Percentiles rank a stretch among this genome's conserved stretches.
Conservation (phyloP, 2,329 filamentous ascomycete genomes). For the Beauveria pseudobassiana region DNA sequence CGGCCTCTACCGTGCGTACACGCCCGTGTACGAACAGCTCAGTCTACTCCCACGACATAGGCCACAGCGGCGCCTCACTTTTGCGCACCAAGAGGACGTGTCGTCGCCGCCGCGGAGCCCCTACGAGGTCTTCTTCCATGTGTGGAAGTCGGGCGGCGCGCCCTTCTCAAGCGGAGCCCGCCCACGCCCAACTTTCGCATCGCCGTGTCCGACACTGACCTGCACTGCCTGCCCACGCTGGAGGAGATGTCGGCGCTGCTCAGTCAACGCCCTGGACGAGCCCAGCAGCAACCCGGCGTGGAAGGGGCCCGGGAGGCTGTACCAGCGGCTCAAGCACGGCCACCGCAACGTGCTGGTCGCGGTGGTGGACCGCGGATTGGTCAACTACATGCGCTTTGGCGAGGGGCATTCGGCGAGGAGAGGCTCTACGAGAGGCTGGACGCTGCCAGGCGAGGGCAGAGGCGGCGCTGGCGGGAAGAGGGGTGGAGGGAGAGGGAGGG, state of each 20-base stretch:
- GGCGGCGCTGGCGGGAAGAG: slow-evolving; percentile 36
- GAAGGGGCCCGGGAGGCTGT: slow-evolving; percentile 45
- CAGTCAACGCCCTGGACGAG: slow-evolving; percentile 63
- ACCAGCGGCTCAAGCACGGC: slow-evolving; percentile 76
- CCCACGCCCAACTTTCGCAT: slow-evolving; percentile 77
- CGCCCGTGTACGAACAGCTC: slow-evolving; percentile 68
- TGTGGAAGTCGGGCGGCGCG: slow-evolving; percentile 61
- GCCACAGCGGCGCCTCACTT: slow-evolving; percentile 31
- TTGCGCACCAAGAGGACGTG: slow-evolving; percentile 9
- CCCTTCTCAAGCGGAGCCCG: slow-evolving; percentile 72
- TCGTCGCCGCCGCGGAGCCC: slow-evolving; percentile 32
- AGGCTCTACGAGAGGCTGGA: slow-evolving; percentile 56
- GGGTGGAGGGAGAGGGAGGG: slow-evolving; percentile 29
- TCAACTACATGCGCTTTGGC: slow-evolving; percentile 76
- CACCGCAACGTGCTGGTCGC: slow-evolving; percentile 78
- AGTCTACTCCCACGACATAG: slow-evolving; percentile 66
- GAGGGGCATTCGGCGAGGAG: slow-evolving; percentile 75
- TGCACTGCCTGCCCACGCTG: slow-evolving; percentile 64
- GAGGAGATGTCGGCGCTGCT: slow-evolving; percentile 65
- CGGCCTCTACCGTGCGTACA: slow-evolving; percentile 59
- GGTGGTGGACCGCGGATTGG: slow-evolving; percentile 81
- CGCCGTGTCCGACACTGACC: slow-evolving; percentile 70
- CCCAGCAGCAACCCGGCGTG: slow-evolving; percentile 30
- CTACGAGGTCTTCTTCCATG: slow-evolving; percentile 69
- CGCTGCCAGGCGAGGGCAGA: slow-evolving; percentile 24